phyloP scores from a whole-genome alignment of 1,139 yeast genomes.

The Suhomyces bokatorum region DNA sequence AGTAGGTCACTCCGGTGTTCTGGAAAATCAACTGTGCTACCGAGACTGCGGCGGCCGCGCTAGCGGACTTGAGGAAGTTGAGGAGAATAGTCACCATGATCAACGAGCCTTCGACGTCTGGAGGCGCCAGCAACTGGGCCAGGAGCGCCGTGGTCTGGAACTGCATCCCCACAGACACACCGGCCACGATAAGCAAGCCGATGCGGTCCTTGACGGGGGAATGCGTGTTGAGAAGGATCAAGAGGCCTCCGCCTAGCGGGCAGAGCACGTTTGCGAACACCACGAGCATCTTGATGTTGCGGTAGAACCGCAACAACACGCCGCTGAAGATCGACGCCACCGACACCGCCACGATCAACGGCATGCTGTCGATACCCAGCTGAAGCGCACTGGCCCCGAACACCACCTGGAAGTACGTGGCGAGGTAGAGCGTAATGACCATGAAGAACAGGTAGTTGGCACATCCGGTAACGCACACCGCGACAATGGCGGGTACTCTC shows the following conservation, averaged over 20 bases:
- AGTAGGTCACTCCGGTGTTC: slow-evolving; percentile 27
- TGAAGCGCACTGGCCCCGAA: slow-evolving; percentile 49
- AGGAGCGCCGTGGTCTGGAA: slow-evolving; percentile 55
- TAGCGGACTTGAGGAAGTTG: slow-evolving; percentile 48
- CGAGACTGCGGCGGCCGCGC: slow-evolving; percentile 50
- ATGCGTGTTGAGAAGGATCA: slow-evolving; percentile 39
- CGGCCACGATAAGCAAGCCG: slow-evolving; percentile 55
- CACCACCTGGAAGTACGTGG: slow-evolving; percentile 59
- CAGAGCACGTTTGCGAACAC: slow-evolving; percentile 45
- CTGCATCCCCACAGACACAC: slow-evolving; percentile 54
- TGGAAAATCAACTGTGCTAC: slow-evolving; percentile 50
- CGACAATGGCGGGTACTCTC: slow-evolving; percentile 33
- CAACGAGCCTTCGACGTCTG: slow-evolving; percentile 47
- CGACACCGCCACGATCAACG: slow-evolving; percentile 54
- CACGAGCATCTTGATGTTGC: slow-evolving; percentile 50
- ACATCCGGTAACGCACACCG: slow-evolving; percentile 39
- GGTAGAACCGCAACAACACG: slow-evolving; percentile 43
- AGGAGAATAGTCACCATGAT: slow-evolving; percentile 51
- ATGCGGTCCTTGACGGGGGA: slow-evolving; percentile 42
- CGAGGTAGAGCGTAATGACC: slow-evolving; percentile 43
- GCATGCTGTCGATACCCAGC: slow-evolving; percentile 60
- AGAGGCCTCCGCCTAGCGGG: slow-evolving; percentile 54
- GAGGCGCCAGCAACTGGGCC: slow-evolving; percentile 58
- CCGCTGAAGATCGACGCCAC: slow-evolving; percentile 50
- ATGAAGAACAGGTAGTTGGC: slow-evolving; percentile 49